Conservation (phyloP, 2,329 filamentous ascomycete genomes). For the Cladosporium sp. region DNA sequence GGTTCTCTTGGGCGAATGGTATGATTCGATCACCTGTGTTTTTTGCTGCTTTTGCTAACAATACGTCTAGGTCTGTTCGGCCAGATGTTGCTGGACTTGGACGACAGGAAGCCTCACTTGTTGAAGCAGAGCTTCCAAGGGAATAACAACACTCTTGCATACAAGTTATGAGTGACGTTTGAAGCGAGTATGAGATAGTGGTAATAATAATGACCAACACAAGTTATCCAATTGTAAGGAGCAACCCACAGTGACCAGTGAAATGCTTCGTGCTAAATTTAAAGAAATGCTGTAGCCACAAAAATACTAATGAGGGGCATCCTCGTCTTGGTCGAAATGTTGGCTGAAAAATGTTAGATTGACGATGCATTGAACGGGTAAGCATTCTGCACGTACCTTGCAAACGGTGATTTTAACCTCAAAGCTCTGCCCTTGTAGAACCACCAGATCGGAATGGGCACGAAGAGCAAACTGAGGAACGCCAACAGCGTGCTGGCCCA, state of each 20-base stretch:
- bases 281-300: background rate
- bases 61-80: slow-evolving; percentile 50
- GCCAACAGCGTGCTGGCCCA: slow-evolving; percentile 49
- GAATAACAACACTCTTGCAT: background rate
- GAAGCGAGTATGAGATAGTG: background rate
- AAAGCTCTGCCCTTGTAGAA: slow-evolving; percentile 15
- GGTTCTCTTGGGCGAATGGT: slow-evolving; percentile 33
- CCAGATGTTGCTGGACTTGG: slow-evolving; percentile 50
- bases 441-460: slow-evolving; percentile 17
- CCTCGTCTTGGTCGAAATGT: slow-evolving; percentile 16
- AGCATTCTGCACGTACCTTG: background rate
- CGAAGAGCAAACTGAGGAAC: slow-evolving; percentile 42
- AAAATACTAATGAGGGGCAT: slow-evolving; percentile 3
- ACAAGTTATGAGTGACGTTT: background rate
- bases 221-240: background rate
- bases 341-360: background rate
- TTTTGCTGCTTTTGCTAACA: slow-evolving; percentile 1
- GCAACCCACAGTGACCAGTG: background rate
- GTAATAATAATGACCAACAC: background rate
- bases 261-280: background rate
- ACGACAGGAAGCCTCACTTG: slow-evolving; percentile 45
- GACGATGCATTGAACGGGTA: background rate
- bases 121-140: slow-evolving; percentile 46
- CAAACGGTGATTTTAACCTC: slow-evolving; percentile 13
- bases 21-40: background rate